Evolutionary conservation across 2,329 filamentous ascomycete genomes (phyloP), one percentile per base, ranked within the genome.

Genomic region (Penicillium sp.): DNA sequence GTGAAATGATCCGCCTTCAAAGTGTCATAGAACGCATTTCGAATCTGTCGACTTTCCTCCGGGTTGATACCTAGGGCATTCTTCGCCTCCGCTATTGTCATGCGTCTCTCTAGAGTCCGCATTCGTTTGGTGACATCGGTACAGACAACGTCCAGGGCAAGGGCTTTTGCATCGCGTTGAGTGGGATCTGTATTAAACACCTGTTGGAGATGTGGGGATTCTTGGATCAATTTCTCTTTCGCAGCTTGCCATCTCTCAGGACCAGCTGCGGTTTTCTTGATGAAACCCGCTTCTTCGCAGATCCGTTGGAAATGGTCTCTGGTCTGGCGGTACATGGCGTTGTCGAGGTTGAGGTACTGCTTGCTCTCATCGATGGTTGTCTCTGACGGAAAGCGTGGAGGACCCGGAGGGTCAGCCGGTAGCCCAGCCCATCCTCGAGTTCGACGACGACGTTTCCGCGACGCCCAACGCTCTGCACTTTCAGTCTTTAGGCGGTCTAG

Each of bases 71-170:
- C 81, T 41, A 88, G 75, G 28, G 77, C 73, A 62, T 85, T 86
- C 65, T 88, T 90, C 4, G 85, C 86, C 51, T 89, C 83, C 1
- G 81, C 77, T 39, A 91, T 78, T 1, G 81, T 83, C 77, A 91
- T 82, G n/a, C 79, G 75, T 31, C 75, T 77, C 43, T 82, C 79
- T 50, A 81, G 64, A 12, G 73, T 80, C 60, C 87, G 80, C 74
- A 90, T 83, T 19, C 85, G 76, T 69, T 93, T 93, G 1, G 86
- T 90, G 28, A 91, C 85, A 68, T 91, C 87, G 26, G 81, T 84
- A 62, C 85, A 89, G 22, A 94, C 83, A 40, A 88, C 79, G 64
- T 94, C 87, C 5, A 94, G 72, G 0, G 87, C 85, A 40, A 88
- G 73, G 33, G 77, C 77, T 63, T 83, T 86, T 37, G 76, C 73